Conservation (phyloP, 306 rosid genomes). For the Vigna hirtella region DNA sequence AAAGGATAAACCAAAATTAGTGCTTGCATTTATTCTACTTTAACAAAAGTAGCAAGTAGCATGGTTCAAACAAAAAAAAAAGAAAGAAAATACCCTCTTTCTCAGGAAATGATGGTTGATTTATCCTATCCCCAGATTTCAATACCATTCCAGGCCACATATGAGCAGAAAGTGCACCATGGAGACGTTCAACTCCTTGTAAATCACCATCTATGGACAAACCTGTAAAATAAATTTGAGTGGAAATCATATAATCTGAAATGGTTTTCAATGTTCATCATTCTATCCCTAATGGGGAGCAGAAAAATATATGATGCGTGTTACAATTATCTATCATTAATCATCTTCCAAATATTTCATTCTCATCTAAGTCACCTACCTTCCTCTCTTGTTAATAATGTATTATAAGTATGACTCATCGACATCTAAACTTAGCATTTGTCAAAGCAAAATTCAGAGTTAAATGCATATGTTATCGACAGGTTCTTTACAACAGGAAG, state of each 20-base stretch:
- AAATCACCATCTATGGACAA: slow-evolving; percentile 81
- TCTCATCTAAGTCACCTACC: slow-evolving; percentile 15
- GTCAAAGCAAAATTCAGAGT: slow-evolving; percentile 15
- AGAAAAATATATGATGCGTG: neutral
- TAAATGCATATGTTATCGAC: slow-evolving; percentile 21
- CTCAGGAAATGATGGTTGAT: slow-evolving; percentile 66
- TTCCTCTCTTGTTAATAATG: neutral
- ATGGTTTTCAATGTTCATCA: slow-evolving; percentile 6
- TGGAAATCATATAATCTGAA: slow-evolving; percentile 9
- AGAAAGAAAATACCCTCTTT: slow-evolving; percentile 63
- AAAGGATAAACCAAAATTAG: slow-evolving; percentile 41
- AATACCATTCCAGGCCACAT: slow-evolving; percentile 97
- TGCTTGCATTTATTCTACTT: slow-evolving; percentile 9
- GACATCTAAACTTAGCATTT: slow-evolving; percentile 25
- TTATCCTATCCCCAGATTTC: slow-evolving; percentile 79
- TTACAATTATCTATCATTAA: neutral
- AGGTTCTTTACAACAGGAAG: slow-evolving; percentile 30
- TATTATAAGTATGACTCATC: neutral
- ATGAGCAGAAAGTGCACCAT: slow-evolving; percentile 91
- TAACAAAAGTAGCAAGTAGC: neutral
- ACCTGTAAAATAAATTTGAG: slow-evolving; percentile 56
- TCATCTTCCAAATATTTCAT: slow-evolving; percentile 23
- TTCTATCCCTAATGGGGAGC: slow-evolving; percentile 3
- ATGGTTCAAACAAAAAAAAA: neutral
- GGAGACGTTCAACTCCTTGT: slow-evolving; percentile 88